Evolutionary conservation across 345 rosid species (phyloP), one percentile per base, ranked within the genome.

Genomic region (Dipteronia sinensis): DNA sequence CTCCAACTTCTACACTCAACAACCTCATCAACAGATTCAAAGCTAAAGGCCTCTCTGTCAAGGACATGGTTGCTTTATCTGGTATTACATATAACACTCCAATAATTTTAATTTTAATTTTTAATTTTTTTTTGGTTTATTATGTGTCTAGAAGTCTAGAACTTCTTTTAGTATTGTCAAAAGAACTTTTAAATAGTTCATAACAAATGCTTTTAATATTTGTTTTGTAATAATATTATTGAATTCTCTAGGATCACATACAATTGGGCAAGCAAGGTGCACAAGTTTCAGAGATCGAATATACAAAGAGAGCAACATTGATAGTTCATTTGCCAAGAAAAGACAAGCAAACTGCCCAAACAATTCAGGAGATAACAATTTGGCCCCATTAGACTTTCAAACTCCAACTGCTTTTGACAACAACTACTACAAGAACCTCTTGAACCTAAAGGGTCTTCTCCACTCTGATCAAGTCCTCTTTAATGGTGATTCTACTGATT

Each of bases 41-140:
- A 58, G 86, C 79, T 1, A 84, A 72, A 29, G 98, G 98, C 17
- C 86, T 94, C 72, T 88, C 94, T 49, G 71, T 81, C 72, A 90
- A 81, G 76, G 98, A 94, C 84, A 86, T 94, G 94, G 97, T 94
- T 66, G 97, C 89, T 3, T 85, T 93, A 67, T 90, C 97, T 10
- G 98, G 98, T 88, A 78, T 15, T 31, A 34, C 38, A 34, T 34
- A 34, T 34, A 34, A 34, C 38, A 4, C 38, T 31, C 7, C 47
- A 19, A 11, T n/a, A 42, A 46, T 9, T 49, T 53, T n/a, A n/a
- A n/a, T n/a, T n/a, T n/a, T n/a, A n/a, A n/a, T n/a, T n/a, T n/a
- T n/a, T n/a, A n/a, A n/a, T n/a, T n/a, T n/a, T n/a, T n/a, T n/a
- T n/a, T n/a, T n/a, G n/a, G n/a, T n/a, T n/a, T 22, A 1, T 29